Evolutionary conservation across 805 yeast genomes (phyloP), one percentile per base, ranked within the genome.

Genomic region (Starmerella scarabaei): DNA sequence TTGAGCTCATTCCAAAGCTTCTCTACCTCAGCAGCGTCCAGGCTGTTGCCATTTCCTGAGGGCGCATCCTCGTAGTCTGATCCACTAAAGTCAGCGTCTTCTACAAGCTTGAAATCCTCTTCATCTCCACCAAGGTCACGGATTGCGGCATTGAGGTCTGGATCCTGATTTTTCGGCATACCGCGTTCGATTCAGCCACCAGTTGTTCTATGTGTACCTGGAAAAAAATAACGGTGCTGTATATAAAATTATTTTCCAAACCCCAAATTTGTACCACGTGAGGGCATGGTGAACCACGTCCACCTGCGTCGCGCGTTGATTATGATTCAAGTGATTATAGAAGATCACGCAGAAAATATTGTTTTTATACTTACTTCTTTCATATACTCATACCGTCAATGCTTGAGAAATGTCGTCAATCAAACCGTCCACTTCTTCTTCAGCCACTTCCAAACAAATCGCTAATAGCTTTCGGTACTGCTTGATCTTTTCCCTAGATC

Each of bases 101-200:
- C 67, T 11, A 86, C 50, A 37, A 85, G 60, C 33, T 71, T 69
- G 34, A 86, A 56, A 57, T 85, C 96, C 18, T 76, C 86, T 50
- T 81, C 91, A 14, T 83, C 69, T 17, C 95, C 97, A 26, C 96
- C 95, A 21, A 86, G 62, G 18, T 76, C 77, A 12, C 77, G 57
- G 2, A 93, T 93, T 62, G 80, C 93, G 44, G 20, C 9, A 8
- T 34, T 17, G 3, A 34, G 27, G 26, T 30, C 38, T 19, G 19
- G 35, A 28, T 39, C 21, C 31, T 26, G 12, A 15, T 24, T 23
- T 29, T 41, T 30, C 20, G 29, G 29, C 37, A 34, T 18, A 20
- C n/a, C n/a, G n/a, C n/a, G n/a, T n/a, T n/a, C n/a, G n/a, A n/a
- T n/a, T n/a, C n/a, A n/a, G n/a, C n/a, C n/a, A n/a, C n/a, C n/a